Evolutionary conservation across 345 rosid species (phyloP).

Genomic region (Zanthoxylum bungeanum): DNA sequence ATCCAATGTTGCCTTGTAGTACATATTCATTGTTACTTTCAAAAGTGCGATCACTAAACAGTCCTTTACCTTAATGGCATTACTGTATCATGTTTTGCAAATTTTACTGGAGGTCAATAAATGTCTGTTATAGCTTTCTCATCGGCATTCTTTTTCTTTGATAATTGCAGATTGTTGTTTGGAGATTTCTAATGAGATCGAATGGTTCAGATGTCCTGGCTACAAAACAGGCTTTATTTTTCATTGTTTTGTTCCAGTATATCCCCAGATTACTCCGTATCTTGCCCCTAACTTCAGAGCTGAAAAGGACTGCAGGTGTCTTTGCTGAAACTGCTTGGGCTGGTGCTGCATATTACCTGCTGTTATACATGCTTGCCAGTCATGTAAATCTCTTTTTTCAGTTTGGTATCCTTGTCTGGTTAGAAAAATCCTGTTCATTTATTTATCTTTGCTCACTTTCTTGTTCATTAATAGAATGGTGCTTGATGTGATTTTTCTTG

Average conservation of each 20-base stretch:
- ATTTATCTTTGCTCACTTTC: neutral
- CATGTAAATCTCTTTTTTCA: conserved; percentile 61
- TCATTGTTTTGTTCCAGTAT: conserved; percentile 66
- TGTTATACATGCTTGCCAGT: conserved; percentile 95
- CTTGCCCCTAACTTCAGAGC: conserved; percentile 73
- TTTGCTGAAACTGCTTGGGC: conserved; percentile 99
- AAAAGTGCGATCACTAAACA: neutral
- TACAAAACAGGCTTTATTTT: conserved; percentile 73
- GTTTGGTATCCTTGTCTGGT: conserved; percentile 5
- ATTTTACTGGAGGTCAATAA: neutral
- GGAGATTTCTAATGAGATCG: conserved; percentile 75
- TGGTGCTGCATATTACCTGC: conserved; percentile 93
- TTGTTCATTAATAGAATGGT: conserved; percentile 6
- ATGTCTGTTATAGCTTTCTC: conserved; percentile 11
- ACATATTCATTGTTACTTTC: neutral
- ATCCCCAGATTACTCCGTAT: conserved; percentile 71
- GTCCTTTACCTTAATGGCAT: neutral
- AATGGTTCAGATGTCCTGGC: conserved; percentile 68
- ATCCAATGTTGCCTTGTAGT: neutral
- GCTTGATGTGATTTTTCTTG: neutral
- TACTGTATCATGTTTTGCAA: neutral
- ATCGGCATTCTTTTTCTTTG: conserved; percentile 1
- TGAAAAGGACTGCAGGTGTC: conserved; percentile 92
- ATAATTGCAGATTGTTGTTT: conserved; percentile 67
- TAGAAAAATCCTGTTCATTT: neutral